Conservation (phyloP, 2,329 filamentous ascomycete genomes). For the Lecanicillium sp. region DNA sequence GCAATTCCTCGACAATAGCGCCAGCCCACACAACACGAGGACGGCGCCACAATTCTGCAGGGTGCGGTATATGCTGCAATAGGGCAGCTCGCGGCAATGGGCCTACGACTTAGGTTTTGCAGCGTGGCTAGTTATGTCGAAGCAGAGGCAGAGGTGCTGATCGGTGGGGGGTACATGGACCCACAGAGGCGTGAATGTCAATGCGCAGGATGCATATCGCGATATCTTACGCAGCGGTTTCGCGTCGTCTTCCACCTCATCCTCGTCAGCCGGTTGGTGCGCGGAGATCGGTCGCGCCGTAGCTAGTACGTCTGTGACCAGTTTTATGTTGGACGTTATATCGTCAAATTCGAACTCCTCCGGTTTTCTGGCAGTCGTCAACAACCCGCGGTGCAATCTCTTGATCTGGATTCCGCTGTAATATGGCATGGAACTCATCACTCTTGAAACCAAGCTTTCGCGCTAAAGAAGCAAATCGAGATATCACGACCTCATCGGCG, state of each 20-base stretch:
- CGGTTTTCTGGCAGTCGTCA: slow-evolving; percentile 5
- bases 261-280: background rate
- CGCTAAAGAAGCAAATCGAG: slow-evolving; percentile 7
- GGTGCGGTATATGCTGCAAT: too few species aligned
- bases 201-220: too few species aligned
- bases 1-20: too few species aligned
- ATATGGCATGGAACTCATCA: slow-evolving; percentile 8
- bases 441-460: slow-evolving; percentile 7
- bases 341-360: slow-evolving; percentile 1
- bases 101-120: too few species aligned
- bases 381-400: slow-evolving; percentile 5
- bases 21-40: too few species aligned
- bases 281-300: background rate
- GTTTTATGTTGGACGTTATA: background rate
- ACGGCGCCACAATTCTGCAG: too few species aligned
- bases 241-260: background rate
- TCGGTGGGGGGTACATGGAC: too few species aligned
- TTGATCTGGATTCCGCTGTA: slow-evolving; percentile 5
- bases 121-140: too few species aligned
- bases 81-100: too few species aligned
- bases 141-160: too few species aligned
- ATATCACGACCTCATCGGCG: slow-evolving; percentile 9
- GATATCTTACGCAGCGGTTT: too few species aligned
- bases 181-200: too few species aligned
- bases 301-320: background rate